Base-by-base conservation (phyloP, 805 yeast species). In the Candida suzukii region DNA sequence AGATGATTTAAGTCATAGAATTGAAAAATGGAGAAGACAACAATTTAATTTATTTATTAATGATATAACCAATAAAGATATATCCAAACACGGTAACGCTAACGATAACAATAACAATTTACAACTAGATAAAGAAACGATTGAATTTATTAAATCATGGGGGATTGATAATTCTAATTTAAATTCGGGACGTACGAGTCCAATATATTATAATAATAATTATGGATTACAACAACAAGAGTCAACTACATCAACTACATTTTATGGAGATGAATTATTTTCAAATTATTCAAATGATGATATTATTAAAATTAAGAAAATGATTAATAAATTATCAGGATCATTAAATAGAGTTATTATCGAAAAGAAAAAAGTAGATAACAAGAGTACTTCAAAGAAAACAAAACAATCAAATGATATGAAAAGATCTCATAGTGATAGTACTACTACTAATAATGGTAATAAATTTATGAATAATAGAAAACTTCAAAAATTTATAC, bases 21-120 rank as follows among this genome's bases (percentile, higher is more conserved):
- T 59, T 6, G 60, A 59, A 24, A 50, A 43, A 37, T 59, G 64
- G 64, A 48, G 61, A 40, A 49, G 57, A 26, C 54, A 57, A 38
- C 63, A 57, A 38, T 48, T 56, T 9, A 45, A 45, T 26, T 42
- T 48, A 9, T 38, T 59, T 11, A 28, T 58, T 16, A 46, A 43
- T 16, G 62, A 56, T 13, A 21, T 49, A 1, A 39, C 52, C 4
- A 21, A 21, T 14, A n/a, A n/a, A n/a, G n/a, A n/a, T n/a, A n/a
- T n/a, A n/a, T n/a, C n/a, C n/a, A n/a, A n/a, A n/a, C n/a, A n/a
- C n/a, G n/a, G n/a, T n/a, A 27, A 14, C n/a, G 29, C 21, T 25
- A 16, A 26, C 25, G 33, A 3, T 27, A 20, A 16, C 19, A 18
- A 9, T 9, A 30, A 20, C 3, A 19, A 19, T 6, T 14, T 25